Evolutionary conservation across 495 filamentous ascomycete genomes (phyloP), one percentile per base, ranked within the genome.

Genomic region (Aspergillus ostianus): DNA sequence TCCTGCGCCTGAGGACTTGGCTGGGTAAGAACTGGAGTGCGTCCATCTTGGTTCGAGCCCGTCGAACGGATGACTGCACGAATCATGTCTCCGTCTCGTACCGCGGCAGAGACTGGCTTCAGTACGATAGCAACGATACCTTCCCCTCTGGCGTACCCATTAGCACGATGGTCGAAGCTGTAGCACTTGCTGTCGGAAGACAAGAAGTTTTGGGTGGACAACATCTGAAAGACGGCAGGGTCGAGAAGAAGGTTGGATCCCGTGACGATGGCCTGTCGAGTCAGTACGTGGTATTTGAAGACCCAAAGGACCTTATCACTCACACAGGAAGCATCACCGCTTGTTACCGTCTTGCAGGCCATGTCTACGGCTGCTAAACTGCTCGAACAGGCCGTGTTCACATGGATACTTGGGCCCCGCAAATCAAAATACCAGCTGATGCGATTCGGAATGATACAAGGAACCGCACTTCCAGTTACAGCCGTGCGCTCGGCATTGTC

Each of bases 1-100:
- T 73, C 79, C 72, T 88, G 85, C 5, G 84, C 80, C 0, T 74
- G 73, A 2, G 69, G 73, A n/a, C 74, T 85, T 1, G 85, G 85
- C 73, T 82, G 73, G 4, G 81, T 84, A 29, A 87, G 83, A 26
- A 81, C 82, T 2, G 76, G 73, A 6, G 68, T 71, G 3, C 57
- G 36, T 4, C 73, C 71, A 61, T 76, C 71, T 27, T 70, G 65
- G 23, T 74, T 74, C 3, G 58, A 61, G 0, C 51, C 73, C 13
- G 69, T 68, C 73, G 72, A 30, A n/a, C n/a, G n/a, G n/a, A n/a
- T n/a, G n/a, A n/a, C n/a, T n/a, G n/a, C n/a, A n/a, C n/a, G n/a
- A n/a, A 83, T 74, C 3, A 64, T 52, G 55, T 81, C 74, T 4
- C 70, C 70, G 48, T 80, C 72, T 7, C 51, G 52, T 3, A 81